Evolutionary conservation across 1,284 basidiomycete genomes (phyloP).

Genomic region (Ganoderma multipileum): DNA sequence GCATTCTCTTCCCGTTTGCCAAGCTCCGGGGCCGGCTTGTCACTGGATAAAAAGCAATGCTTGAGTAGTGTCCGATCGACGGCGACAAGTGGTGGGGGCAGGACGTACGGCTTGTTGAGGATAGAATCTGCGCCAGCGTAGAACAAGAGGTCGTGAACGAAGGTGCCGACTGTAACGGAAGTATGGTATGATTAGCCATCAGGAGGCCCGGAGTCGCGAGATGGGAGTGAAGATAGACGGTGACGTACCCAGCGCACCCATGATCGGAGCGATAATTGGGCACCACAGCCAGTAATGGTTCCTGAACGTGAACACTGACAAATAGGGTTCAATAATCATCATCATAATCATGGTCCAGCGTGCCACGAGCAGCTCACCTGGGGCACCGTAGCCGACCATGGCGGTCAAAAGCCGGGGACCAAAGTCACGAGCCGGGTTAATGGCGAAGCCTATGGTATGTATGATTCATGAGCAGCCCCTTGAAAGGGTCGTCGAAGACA

Average conservation of each 20-base stretch:
- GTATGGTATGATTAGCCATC: conserved; percentile 1
- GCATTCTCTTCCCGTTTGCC: conserved; percentile 16
- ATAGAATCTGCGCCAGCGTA: conserved; percentile 62
- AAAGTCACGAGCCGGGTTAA: conserved; percentile 72
- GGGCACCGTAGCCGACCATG: conserved; percentile 64
- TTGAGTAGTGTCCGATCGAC: not conserved
- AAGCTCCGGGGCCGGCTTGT: conserved; percentile 30
- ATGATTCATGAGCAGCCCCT: not conserved
- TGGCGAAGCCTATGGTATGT: conserved; percentile 53
- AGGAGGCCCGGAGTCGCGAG: not conserved
- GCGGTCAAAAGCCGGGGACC: conserved; percentile 67
- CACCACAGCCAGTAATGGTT: conserved; percentile 83
- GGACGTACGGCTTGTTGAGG: conserved; percentile 51
- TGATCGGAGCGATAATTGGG: conserved; percentile 62
- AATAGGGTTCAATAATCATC: not conserved
- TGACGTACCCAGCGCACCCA: conserved; percentile 54
- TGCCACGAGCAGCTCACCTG: conserved; percentile 39
- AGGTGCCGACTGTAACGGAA: conserved; percentile 45
- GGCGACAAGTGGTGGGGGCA: not conserved
- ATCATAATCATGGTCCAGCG: not conserved
- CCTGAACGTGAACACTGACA: conserved; percentile 52
- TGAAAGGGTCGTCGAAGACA: not conserved
- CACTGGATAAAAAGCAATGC: conserved; percentile 10
- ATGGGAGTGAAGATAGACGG: not conserved
- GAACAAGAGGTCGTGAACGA: conserved; percentile 60